Percentiles rank a stretch among this genome's conserved stretches.
phyloP scores from a whole-genome alignment of 164 flowering plant genomes.

The Chimonanthus praecox region DNA sequence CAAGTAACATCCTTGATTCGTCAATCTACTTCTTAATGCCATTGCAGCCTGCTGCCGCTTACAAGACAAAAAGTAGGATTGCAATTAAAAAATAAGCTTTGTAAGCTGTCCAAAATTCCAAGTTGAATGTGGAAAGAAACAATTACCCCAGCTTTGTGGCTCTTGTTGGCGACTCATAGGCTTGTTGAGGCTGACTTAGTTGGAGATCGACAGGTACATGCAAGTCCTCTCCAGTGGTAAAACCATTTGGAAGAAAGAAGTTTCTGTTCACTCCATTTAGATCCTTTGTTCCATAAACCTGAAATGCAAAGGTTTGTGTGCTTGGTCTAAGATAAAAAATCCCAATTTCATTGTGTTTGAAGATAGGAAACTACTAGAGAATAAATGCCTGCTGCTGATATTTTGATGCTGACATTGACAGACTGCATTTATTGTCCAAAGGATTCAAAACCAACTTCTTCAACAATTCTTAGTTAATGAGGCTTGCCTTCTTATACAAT shows the following conservation, averaged over 20 bases:
- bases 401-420: conserved; percentile 6
- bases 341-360: neutral
- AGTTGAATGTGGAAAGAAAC: neutral
- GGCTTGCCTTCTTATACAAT: conserved; percentile 67
- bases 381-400: neutral
- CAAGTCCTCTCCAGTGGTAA: neutral
- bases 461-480: conserved; percentile 50
- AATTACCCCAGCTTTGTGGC: conserved; percentile 50
- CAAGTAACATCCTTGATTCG: conserved; percentile 8
- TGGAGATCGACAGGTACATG: conserved; percentile 3
- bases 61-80: conserved; percentile 1
- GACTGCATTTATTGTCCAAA: conserved; percentile 10
- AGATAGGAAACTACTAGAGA: neutral
- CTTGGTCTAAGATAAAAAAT: conserved; percentile 1
- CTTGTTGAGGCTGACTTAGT: conserved; percentile 66
- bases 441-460: conserved; percentile 44
- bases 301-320: neutral
- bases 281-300: neutral
- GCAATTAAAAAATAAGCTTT: neutral
- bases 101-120: neutral
- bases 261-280: neutral
- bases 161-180: conserved; percentile 32
- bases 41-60: conserved; percentile 19
- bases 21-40: conserved; percentile 11
- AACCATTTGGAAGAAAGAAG: neutral